These are phyloP conservation scores for Trichodelitschia bisporula DNA, from an alignment of 495 filamentous ascomycete species.

Conservation along the genomic window DNA sequence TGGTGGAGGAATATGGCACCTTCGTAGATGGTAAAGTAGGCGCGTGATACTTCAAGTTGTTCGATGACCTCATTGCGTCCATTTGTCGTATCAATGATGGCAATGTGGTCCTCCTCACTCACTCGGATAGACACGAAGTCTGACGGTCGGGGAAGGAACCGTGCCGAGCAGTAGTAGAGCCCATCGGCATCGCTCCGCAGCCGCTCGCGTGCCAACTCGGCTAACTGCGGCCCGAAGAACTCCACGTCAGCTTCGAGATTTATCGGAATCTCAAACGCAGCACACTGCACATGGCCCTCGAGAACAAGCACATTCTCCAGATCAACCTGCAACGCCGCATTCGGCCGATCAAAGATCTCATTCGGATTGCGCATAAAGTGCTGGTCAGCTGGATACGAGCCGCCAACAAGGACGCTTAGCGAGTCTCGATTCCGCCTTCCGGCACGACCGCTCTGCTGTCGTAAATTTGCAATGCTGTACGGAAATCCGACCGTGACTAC, in stretches of 20 bases:
- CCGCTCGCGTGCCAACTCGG: slow-evolving; percentile 46
- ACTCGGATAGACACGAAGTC: slow-evolving; percentile 74
- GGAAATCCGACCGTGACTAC: slow-evolving; percentile 89
- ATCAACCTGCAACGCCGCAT: slow-evolving; percentile 71
- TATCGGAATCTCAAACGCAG: slow-evolving; percentile 87
- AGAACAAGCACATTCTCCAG: slow-evolving; percentile 73
- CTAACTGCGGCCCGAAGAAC: slow-evolving; percentile 62
- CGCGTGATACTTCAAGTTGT: slow-evolving; percentile 84
- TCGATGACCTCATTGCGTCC: slow-evolving; percentile 68
- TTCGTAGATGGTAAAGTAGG: slow-evolving; percentile 91
- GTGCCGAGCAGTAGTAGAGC: slow-evolving; percentile 73
- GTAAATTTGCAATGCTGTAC: slow-evolving; percentile 77
- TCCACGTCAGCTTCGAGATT: slow-evolving; percentile 41
- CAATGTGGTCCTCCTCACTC: slow-evolving; percentile 79
- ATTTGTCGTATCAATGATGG: slow-evolving; percentile 72
- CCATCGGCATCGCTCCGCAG: slow-evolving; percentile 48
- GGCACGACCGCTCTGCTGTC: slow-evolving; percentile 86
- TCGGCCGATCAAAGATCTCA: slow-evolving; percentile 87
- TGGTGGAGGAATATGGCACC: slow-evolving; percentile 95
- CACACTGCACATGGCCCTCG: slow-evolving; percentile 89
- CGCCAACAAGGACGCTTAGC: slow-evolving; percentile 74
- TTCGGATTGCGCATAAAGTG: slow-evolving; percentile 92
- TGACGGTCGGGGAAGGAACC: slow-evolving; percentile 69
- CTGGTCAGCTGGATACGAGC: slow-evolving; percentile 78
- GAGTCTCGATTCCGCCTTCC: slow-evolving; percentile 88